A percentile compares a stretch with the other conserved stretches of the same genome.
Evolutionary conservation across 2,329 filamentous ascomycete species (phyloP).

Genomic region (Fusarium pseudonygamai): DNA sequence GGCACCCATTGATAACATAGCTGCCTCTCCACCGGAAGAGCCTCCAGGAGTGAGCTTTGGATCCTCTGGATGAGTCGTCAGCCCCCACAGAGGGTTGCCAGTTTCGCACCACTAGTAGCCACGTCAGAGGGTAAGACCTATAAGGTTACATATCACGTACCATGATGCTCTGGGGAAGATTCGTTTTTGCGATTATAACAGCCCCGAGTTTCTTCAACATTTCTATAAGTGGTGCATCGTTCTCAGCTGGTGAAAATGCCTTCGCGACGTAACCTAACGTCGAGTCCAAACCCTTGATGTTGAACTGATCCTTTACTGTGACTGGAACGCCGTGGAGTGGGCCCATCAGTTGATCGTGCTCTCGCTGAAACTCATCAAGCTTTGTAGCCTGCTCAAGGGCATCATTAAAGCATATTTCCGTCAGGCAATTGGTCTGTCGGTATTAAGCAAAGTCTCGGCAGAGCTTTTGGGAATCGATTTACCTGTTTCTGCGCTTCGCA

Average conservation of each 20-base stretch:
- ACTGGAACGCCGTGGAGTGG: not conserved
- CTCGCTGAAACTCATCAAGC: not conserved
- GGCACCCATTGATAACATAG: not conserved
- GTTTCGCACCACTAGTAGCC: not conserved
- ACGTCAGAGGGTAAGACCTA: not conserved
- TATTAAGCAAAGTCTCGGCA: not conserved
- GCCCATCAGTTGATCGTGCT: not conserved
- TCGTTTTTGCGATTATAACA: not conserved
- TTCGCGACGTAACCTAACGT: not conserved
- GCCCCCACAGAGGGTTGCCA: not conserved
- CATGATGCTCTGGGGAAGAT: not conserved
- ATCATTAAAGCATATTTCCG: not conserved
- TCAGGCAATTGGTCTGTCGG: not conserved
- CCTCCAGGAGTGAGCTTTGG: not conserved
- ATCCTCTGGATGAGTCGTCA: not conserved
- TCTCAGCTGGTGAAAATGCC: not conserved
- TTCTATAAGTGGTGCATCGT: not conserved
- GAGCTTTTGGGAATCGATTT: rapidly evolving
- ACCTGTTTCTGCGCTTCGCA: not conserved
- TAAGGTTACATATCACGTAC: rapidly evolving
- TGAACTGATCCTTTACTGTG: not conserved
- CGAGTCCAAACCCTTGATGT: not conserved
- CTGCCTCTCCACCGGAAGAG: not conserved
- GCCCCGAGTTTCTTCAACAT: not conserved
- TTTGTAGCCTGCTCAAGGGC: not conserved